Evolutionary conservation across 148 eudicot genomes (phyloP).

Genomic region (Vaccinium myrtillus): DNA sequence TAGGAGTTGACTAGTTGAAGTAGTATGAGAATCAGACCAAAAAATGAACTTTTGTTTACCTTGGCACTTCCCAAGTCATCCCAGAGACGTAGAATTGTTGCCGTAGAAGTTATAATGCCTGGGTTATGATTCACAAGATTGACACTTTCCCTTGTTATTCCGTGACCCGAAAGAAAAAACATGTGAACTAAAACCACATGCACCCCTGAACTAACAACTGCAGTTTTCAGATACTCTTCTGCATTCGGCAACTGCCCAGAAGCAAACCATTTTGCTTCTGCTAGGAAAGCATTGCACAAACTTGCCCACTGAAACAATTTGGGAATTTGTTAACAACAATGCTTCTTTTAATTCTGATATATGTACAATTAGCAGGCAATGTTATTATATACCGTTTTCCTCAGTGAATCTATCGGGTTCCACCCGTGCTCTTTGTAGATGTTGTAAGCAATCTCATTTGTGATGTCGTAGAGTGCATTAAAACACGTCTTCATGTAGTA

Average conservation of each 20-base stretch:
- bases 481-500: conserved; percentile 56
- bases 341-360: neutral
- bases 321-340: no score
- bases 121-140: conserved; percentile 20
- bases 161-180: conserved; percentile 54
- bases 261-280: conserved; percentile 67
- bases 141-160: conserved; percentile 1
- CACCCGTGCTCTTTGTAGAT: conserved; percentile 39
- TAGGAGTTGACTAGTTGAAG: no score
- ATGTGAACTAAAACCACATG: conserved; percentile 37
- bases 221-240: conserved; percentile 54
- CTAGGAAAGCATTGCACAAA: conserved; percentile 59
- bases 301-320: conserved; percentile 50
- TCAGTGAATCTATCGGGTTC: conserved; percentile 36
- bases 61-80: conserved; percentile 67
- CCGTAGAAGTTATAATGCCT: conserved; percentile 33
- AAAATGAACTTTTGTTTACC: conserved; percentile 26
- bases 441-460: conserved; percentile 40
- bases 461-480: conserved; percentile 38
- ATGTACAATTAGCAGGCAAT: neutral
- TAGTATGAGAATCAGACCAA: neutral
- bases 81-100: conserved; percentile 68
- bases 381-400: conserved; percentile 30
- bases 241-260: conserved; percentile 39
- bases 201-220: conserved; percentile 46